phyloP scores from a whole-genome alignment of 2,329 filamentous ascomycete genomes.

The Acrocalymma vagum region DNA sequence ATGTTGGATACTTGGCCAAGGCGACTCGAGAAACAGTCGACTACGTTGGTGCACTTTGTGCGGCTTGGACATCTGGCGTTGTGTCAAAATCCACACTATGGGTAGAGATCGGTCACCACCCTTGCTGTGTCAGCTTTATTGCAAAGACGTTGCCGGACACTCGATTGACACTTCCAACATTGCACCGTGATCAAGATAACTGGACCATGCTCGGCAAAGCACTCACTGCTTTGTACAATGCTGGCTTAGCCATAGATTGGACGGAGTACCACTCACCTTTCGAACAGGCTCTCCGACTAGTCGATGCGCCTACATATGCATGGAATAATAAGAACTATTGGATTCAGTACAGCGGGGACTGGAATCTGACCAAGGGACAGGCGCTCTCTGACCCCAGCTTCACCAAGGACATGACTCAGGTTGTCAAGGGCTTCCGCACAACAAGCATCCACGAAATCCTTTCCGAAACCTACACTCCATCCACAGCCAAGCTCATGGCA shows the following conservation, averaged over 20 bases:
- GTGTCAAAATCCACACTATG: conserved; percentile 48
- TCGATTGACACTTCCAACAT: conserved; percentile 4
- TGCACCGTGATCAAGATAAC: conserved; percentile 5
- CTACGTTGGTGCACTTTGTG: conserved; percentile 53
- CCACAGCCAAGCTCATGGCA: conserved; percentile 34
- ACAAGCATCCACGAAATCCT: conserved; percentile 48
- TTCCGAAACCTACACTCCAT: conserved; percentile 3
- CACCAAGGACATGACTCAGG: conserved; percentile 2
- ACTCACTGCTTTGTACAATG: conserved; percentile 60
- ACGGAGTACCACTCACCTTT: conserved; percentile 66
- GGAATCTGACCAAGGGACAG: conserved; percentile 36
- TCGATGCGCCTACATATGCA: conserved; percentile 59
- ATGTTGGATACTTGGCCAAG: conserved; percentile 47
- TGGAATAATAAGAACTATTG: conserved; percentile 48
- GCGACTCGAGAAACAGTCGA: conserved; percentile 22
- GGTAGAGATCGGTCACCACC: conserved; percentile 59
- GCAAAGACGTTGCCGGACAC: neutral
- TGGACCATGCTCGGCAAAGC: conserved; percentile 49
- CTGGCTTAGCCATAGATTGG: conserved; percentile 67
- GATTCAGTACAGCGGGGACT: conserved; percentile 45
- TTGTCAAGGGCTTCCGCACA: conserved; percentile 22
- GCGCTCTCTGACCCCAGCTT: conserved; percentile 9
- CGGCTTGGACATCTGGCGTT: conserved; percentile 35
- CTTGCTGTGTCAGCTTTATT: conserved; percentile 54
- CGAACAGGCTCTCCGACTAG: conserved; percentile 53